Evolutionary conservation across 768 basidiomycete species (phyloP), one percentile per base, ranked within the genome.

Genomic region (Rhodosporidiobolus sp.): DNA sequence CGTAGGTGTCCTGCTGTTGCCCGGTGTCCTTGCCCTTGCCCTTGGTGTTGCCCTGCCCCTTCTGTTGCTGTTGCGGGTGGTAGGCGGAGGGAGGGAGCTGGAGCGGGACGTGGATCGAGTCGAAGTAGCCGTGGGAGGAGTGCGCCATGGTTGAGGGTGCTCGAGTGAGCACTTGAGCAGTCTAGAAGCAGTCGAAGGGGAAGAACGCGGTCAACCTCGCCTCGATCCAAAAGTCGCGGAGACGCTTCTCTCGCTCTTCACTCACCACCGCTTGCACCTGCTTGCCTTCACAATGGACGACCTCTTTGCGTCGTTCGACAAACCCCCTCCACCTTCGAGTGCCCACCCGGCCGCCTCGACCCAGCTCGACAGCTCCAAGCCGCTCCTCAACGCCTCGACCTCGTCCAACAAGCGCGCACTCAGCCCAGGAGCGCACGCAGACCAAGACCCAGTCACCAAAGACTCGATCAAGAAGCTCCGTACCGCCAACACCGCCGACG

Each of bases 71-170:
- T 22, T 24, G 61, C 46, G 65, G 62, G 10, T 50, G 30, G 62
- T 45, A 67, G 24, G 58, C 63, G 26, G 66, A 49, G 0, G 69
- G 20, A 3, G 67, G 62, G 28, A 76, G 68, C 54, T 70, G 75
- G 22, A 76, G 52, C 22, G 75, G 75, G 9, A 76, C 65, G 5
- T 28, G 24, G 53, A 76, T 54, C 30, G 71, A 60, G 65, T 76
- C 75, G 46, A 61, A 58, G 62, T 70, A 76, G 50, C 74, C 74
- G 69, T 70, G 74, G 1, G 12, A 9, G 52, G 30, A n/a, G 16
- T 9, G 34, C 19, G 1, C 10, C 35, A 70, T 61, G 24, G 0
- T 6, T 8, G 17, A 4, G 22, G 16, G 24, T 12, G 45, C 50
- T 14, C 17, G 48, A 19, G 10, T 49, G 9, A n/a, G 9, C 6